Base-by-base conservation (phyloP, 345 rosid genomes). In the Syzygium aqueum region DNA sequence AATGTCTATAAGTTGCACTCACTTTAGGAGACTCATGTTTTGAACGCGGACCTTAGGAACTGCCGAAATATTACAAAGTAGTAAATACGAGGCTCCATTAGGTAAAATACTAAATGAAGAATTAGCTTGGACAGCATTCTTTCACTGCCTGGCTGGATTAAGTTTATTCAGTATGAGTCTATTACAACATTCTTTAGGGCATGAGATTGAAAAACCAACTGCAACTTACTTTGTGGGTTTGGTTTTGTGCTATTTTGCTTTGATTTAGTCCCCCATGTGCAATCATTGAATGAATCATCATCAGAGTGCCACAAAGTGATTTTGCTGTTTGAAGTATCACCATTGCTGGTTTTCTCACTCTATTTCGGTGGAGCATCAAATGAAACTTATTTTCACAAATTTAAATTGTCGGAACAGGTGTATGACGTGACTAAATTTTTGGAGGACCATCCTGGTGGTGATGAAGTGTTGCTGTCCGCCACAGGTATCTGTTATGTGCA, bases 401-500 rank as follows among this genome's bases (percentile, higher is more conserved):
- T 65, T 30, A 61, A 50, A 56, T n/a, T 86, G 53, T 84, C 87
- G 84, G 65, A 84, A 37, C 90, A 95, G 98, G 96, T 95, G 15
- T 95, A 90, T 52, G 91, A 94, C 88, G 98, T 95, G 88, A 95
- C 96, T 73, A 94, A 92, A 87, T 95, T 95, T 90, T 90, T 95
- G 94, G 96, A 93, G 22, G 96, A 95, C 84, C 98, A 95, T 89
- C 98, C 98, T 51, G 96, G 98, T 86, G 98, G 96, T 40, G 96
- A 94, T 28, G 96, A 94, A 57, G 96, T 94, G 19, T 91, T 95
- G 88, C 92, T 95, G 90, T 92, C 93, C 27, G 88, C 95, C 43
- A 94, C 95, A 88, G 98, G 98, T 94, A 91, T 80, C 86, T 16
- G 17, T 7, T 65, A 6, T 40, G 33, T 5, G 77, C 37, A 67